Evolutionary conservation across 139 green algal species (phyloP), one percentile per base, ranked within the genome.

Genomic region (Zygnema circumcarinatum): DNA sequence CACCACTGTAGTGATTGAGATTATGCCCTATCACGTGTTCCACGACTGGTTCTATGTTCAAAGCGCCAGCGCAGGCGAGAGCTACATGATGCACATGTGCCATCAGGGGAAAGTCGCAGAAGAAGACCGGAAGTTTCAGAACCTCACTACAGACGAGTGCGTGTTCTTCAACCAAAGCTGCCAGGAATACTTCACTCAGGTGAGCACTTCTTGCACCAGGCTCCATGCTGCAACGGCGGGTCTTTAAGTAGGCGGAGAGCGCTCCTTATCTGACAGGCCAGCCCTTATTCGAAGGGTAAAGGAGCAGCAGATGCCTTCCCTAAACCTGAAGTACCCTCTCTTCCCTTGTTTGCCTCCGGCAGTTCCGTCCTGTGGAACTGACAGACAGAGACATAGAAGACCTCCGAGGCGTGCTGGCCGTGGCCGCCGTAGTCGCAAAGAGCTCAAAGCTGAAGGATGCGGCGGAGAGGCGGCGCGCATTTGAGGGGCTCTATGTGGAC

Each of bases 1-100:
- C 78, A 35, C 38, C 25, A 85, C 40, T 1, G 78, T 53, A 1
- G 29, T 85, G 38, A 11, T 85, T 31, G 78, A 85, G 41, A 82
- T 85, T 36, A 38, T 79, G 38, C 78, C 78, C 7, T 85, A 85
- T 35, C 39, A 81, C 41, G 41, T 76, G 38, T 67, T 85, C 32
- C 41, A 81, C 41, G 40, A 85, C 32, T 79, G 32, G 25, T 81
- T 79, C 78, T 76, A 85, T 35, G 39, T 39, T 36, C 69, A 79
- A 67, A 67, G 52, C 32, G 7, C 67, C 29, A 85, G 41, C 7
- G 29, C 78, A 11, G 78, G 47, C 3, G 52, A 69, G 2, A 42
- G 32, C 29, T 85, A 85, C 41, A 72, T 85, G 29, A 83, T 85
- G 78, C 38, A 85, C 29, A 74, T 79, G 78, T 85, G 78, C 41